Percentiles rank a stretch among this genome's conserved stretches.
These are phyloP conservation scores for Pestalotiopsis sp. DNA, from an alignment of 2,329 filamentous ascomycete species.

Conservation along the genomic window DNA sequence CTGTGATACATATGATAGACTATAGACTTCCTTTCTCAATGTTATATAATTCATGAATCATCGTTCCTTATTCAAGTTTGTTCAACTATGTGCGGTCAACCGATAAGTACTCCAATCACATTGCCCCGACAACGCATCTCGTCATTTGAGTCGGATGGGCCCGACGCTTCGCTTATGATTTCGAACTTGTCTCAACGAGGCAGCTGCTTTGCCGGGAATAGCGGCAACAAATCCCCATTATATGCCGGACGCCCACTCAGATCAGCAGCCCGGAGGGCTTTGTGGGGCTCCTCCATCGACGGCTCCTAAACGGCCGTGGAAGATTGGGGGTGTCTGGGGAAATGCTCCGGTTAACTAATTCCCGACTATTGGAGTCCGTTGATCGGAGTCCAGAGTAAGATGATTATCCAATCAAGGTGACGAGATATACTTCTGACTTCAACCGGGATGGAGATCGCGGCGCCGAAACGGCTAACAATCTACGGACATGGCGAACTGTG, in stretches of 20 bases:
- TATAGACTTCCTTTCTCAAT: too few relatives aligned
- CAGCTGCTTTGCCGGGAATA: too few relatives aligned
- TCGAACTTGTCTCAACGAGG: too few relatives aligned
- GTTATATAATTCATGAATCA: too few relatives aligned
- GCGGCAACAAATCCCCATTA: too few relatives aligned
- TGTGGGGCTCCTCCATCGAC: too few relatives aligned
- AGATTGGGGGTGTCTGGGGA: not conserved
- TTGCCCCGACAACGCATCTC: not conserved
- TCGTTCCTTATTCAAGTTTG: too few relatives aligned
- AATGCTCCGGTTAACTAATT: not conserved
- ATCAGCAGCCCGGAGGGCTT: too few relatives aligned
- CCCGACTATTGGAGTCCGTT: not conserved
- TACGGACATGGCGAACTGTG: not conserved
- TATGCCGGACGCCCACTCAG: too few relatives aligned
- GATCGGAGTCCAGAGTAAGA: not conserved
- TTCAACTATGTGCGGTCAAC: not conserved
- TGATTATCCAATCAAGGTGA: not conserved
- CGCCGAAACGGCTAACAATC: not conserved
- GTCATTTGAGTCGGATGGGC: not conserved
- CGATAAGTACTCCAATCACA: not conserved
- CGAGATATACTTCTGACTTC: not conserved
- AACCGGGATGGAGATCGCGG: not conserved
- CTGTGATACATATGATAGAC: too few relatives aligned
- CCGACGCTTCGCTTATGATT: not conserved
- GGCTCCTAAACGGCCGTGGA: too few relatives aligned